phyloP scores from a whole-genome alignment of 1,284 basidiomycete genomes.

The Phellinidium pouzarii region DNA sequence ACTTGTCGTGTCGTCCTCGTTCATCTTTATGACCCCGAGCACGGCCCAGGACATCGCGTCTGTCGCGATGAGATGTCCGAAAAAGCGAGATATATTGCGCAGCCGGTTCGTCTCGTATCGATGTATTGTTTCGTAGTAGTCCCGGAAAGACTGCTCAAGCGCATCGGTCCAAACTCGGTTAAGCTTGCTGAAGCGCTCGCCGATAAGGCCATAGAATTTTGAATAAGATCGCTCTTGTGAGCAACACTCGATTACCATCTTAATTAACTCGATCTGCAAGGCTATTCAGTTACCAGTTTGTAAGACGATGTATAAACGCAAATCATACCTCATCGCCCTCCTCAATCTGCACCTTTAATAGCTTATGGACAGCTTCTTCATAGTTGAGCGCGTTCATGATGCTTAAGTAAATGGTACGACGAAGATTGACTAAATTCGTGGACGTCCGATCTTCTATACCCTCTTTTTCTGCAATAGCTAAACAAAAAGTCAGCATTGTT shows the following conservation, averaged over 20 bases:
- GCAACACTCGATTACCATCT: constrained; percentile 99
- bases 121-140: constrained; percentile 95
- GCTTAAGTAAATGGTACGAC: constrained; percentile 91
- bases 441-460: constrained; percentile 94
- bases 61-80: constrained; percentile 82
- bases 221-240: constrained; percentile 98
- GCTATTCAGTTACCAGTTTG: background rate
- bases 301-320: background rate
- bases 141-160: constrained; percentile 83
- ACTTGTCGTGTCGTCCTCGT: constrained; percentile 96
- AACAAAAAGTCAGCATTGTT: constrained; percentile 14
- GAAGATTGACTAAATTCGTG: constrained; percentile 92
- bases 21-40: constrained; percentile 84
- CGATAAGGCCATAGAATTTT: constrained; percentile 92
- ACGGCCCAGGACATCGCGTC: constrained; percentile 90
- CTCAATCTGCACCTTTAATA: constrained; percentile 87
- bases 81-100: constrained; percentile 95
- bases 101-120: constrained; percentile 98
- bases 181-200: constrained; percentile 94
- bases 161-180: constrained; percentile 90
- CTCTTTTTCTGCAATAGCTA: constrained; percentile 66
- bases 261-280: constrained; percentile 82
- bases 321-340: constrained; percentile 84
- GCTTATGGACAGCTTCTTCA: constrained; percentile 97
- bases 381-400: constrained; percentile 99